These are phyloP conservation scores for Leishmania arabica DNA, from an alignment of 208 protist genomes.

Conservation along the genomic window DNA sequence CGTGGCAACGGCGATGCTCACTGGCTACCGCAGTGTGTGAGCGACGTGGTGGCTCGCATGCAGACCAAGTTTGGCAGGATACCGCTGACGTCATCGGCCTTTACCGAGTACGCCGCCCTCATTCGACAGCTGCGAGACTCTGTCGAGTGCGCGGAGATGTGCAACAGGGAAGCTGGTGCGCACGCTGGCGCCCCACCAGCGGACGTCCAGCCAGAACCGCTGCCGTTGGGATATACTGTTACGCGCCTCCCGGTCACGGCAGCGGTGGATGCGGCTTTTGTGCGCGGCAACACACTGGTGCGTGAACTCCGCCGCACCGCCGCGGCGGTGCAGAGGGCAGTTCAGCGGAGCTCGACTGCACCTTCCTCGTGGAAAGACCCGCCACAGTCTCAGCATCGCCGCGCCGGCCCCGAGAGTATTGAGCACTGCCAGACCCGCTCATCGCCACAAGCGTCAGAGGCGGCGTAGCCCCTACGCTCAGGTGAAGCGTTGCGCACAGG, in stretches of 20 bases:
- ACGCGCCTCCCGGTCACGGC: background rate
- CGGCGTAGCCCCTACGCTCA: background rate
- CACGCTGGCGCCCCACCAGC: background rate
- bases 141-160: background rate
- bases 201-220: background rate
- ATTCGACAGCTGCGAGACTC: constrained; percentile 15
- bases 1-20: background rate
- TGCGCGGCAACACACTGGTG: constrained; percentile 26
- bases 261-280: constrained; percentile 17
- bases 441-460: constrained; percentile 3
- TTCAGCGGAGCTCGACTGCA: background rate
- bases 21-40: constrained; percentile 25
- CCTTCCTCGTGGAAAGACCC: background rate
- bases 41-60: constrained; percentile 23
- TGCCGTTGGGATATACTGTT: constrained; percentile 23
- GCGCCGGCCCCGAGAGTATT: background rate
- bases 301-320: constrained; percentile 14
- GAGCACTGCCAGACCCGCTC: background rate
- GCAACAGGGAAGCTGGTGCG: constrained; percentile 5
- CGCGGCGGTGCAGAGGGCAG: background rate
- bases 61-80: constrained; percentile 13
- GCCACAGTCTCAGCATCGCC: background rate
- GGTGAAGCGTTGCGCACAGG: background rate
- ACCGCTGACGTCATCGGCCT: constrained; percentile 16
- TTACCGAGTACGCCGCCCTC: constrained; percentile 15